Conservation (phyloP, 108 stramenopile genomes). For the Aureococcus anophagefferens region DNA sequence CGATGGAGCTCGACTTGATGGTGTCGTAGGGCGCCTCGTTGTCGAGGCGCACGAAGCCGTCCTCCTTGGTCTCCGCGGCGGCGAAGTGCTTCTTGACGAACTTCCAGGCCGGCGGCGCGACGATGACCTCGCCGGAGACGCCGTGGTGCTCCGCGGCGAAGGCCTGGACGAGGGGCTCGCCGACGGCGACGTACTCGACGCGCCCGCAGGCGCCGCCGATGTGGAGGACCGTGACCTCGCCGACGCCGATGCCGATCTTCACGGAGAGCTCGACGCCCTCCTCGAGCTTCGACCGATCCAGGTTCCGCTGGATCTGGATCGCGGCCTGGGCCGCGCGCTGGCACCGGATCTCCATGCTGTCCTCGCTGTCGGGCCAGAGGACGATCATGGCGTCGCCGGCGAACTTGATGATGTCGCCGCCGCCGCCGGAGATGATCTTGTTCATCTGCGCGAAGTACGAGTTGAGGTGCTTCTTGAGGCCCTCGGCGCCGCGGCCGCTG, state of each 20-base stretch:
- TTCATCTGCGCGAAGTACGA: constrained; percentile 47
- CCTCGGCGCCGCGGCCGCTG: constrained; percentile 34
- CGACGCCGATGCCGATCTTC: constrained; percentile 46
- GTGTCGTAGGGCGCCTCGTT: too few species aligned
- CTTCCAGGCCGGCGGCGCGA: constrained; percentile 20
- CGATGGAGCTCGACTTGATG: neutral
- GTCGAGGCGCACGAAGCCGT: constrained; percentile 20
- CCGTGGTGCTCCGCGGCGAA: constrained; percentile 41
- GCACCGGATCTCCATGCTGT: constrained; percentile 20
- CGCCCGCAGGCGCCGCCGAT: constrained; percentile 34
- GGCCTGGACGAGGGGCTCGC: constrained; percentile 44
- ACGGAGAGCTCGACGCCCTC: constrained; percentile 34
- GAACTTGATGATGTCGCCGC: constrained; percentile 55
- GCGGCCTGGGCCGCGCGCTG: constrained; percentile 45
- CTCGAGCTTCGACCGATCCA: constrained; percentile 15
- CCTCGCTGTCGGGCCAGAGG: constrained; percentile 38
- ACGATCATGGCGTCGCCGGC: constrained; percentile 53
- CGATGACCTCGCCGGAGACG: constrained; percentile 37
- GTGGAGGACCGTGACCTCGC: constrained; percentile 34
- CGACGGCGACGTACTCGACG: constrained; percentile 45
- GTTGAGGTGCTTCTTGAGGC: constrained; percentile 43
- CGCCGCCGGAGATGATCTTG: constrained; percentile 37
- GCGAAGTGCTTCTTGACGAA: constrained; percentile 15
- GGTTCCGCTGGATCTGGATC: constrained; percentile 24
- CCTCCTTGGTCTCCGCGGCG: constrained; percentile 1